phyloP scores from a whole-genome alignment of 2,329 filamentous ascomycete species.

The Aspergillus texensis region DNA sequence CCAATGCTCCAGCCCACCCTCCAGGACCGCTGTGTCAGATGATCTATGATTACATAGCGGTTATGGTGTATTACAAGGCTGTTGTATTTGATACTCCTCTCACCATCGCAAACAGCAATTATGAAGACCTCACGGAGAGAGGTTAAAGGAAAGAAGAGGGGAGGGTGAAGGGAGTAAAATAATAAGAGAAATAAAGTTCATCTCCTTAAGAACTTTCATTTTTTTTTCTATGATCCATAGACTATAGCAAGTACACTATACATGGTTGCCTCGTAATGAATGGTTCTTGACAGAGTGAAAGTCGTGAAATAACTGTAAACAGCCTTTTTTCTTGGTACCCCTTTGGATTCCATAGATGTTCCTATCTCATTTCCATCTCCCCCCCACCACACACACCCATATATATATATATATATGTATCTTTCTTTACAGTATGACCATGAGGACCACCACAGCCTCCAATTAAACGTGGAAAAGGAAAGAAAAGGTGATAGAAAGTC shows the following conservation, averaged over 20 bases:
- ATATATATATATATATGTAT: no score
- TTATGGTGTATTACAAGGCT: not conserved
- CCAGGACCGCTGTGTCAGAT: slow-evolving; percentile 16
- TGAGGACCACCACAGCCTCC: no score
- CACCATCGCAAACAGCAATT: not conserved
- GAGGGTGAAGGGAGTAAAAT: not conserved
- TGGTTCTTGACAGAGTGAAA: not conserved
- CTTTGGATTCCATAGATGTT: no score
- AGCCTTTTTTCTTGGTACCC: no score
- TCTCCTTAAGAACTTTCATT: no score
- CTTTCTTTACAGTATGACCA: no score
- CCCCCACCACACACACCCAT: no score
- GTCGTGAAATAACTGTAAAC: no score
- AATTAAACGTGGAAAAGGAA: no score
- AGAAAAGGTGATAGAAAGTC: no score
- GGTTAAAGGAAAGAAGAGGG: not conserved
- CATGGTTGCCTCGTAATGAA: not conserved
- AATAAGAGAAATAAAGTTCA: not conserved
- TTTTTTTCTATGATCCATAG: no score
- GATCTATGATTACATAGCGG: slow-evolving; percentile 8
- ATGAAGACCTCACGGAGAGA: not conserved
- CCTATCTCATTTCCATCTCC: no score
- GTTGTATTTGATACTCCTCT: not conserved
- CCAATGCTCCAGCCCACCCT: slow-evolving; percentile 10
- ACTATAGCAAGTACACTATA: not conserved